Conservation (phyloP, 371 early-diverging fungal species). For the Nematocida sp. region DNA sequence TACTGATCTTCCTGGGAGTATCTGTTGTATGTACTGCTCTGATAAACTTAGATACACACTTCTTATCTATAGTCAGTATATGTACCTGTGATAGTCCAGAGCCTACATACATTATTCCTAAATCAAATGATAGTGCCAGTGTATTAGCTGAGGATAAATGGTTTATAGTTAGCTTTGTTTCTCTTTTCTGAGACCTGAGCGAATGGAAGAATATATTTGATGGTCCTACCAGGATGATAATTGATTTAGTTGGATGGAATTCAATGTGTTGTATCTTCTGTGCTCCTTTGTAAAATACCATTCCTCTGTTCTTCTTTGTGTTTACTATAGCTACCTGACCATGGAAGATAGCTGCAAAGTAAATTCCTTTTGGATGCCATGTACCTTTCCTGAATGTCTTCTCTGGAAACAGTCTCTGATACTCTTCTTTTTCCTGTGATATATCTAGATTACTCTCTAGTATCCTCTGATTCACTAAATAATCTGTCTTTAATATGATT, state of each 20-base stretch:
- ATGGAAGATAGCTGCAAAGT: slow-evolving; percentile 47
- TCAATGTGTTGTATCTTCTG: slow-evolving; percentile 53
- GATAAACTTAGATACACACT: slow-evolving; percentile 16
- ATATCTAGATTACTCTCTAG: neutral
- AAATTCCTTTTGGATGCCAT: slow-evolving; percentile 24
- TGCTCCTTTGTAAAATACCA: slow-evolving; percentile 44
- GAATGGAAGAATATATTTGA: slow-evolving; percentile 43
- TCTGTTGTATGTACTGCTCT: slow-evolving; percentile 20
- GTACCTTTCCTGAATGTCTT: slow-evolving; percentile 47
- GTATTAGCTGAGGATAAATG: slow-evolving; percentile 40
- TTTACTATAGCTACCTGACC: slow-evolving; percentile 43
- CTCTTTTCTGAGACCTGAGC: slow-evolving; percentile 13
- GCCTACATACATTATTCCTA: slow-evolving; percentile 25
- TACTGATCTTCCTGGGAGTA: slow-evolving; percentile 9
- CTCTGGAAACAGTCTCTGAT: slow-evolving; percentile 15
- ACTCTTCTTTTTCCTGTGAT: neutral
- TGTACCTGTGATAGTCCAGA: slow-evolving; percentile 44
- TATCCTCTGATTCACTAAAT: neutral
- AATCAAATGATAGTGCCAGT: neutral
- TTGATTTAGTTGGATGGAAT: slow-evolving; percentile 41
- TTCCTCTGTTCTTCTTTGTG: slow-evolving; percentile 39
- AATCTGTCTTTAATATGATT: neutral
- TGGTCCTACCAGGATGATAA: slow-evolving; percentile 33
- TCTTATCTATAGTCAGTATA: slow-evolving; percentile 12
- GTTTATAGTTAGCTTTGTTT: slow-evolving; percentile 38